phyloP scores from a whole-genome alignment of 23 red algal species.

The Chondrus crispus region DNA sequence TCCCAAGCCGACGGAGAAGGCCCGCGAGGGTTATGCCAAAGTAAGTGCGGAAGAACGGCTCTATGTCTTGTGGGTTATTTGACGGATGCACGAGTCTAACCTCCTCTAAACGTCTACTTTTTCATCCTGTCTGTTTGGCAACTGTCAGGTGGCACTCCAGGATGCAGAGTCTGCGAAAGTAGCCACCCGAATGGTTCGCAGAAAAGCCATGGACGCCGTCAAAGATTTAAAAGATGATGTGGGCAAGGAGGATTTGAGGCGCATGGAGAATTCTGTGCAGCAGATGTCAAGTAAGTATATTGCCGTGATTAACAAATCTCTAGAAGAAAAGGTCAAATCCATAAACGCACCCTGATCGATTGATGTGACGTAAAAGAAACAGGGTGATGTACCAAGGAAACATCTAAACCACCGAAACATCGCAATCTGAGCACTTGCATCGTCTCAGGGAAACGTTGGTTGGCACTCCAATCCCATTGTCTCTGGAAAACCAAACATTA shows the following conservation, averaged over 20 bases:
- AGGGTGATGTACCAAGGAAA: too few relatives aligned
- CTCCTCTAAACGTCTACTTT: not conserved
- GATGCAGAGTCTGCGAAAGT: constrained; percentile 54
- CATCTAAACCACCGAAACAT: too few relatives aligned
- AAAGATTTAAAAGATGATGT: constrained; percentile 47
- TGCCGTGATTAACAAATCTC: not conserved
- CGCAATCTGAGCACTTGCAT: not conserved
- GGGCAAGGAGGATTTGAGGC: constrained; percentile 43
- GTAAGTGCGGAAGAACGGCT: not conserved
- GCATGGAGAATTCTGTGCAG: constrained; percentile 56
- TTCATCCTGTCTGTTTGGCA: not conserved
- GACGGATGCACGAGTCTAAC: too few relatives aligned
- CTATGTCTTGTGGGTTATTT: too few relatives aligned
- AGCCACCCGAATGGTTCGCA: constrained; percentile 42
- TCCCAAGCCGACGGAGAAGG: constrained; percentile 15
- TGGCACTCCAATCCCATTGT: constrained; percentile 58
- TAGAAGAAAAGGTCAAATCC: constrained; percentile 25
- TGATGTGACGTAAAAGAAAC: too few relatives aligned
- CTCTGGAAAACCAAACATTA: constrained; percentile 93
- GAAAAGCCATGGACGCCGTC: constrained; percentile 64
- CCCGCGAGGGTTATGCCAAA: constrained; percentile 4
- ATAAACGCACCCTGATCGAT: not conserved
- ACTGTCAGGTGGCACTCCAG: constrained; percentile 8
- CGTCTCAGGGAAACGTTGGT: constrained; percentile 82
- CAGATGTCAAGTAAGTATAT: constrained; percentile 28